A percentile compares a stretch with the other conserved stretches of the same genome.
Conservation (phyloP, 257 asterid genomes). For the Fraxinus americana region DNA sequence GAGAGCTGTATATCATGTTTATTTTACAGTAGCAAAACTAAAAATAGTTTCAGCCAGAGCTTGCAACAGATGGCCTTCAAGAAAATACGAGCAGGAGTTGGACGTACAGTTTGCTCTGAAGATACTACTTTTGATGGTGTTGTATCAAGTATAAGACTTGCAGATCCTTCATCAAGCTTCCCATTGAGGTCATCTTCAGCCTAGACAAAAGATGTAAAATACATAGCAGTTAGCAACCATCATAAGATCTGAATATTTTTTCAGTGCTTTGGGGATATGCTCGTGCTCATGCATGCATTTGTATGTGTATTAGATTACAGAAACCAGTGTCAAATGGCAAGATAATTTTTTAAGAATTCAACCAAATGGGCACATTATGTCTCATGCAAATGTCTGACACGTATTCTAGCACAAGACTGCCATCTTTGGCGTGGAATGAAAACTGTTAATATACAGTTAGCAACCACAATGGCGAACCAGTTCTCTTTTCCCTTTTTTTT, state of each 20-base stretch:
- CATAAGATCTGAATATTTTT: constrained; percentile 12
- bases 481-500: background rate
- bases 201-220: constrained; percentile 45
- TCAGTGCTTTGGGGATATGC: background rate
- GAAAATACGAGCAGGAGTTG: constrained; percentile 16
- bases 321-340: constrained; percentile 16
- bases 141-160: constrained; percentile 77
- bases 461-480: background rate
- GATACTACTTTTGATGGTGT: constrained; percentile 95
- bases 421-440: constrained; percentile 2
- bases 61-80: background rate
- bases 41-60: constrained; percentile 4
- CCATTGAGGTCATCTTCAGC: constrained; percentile 77
- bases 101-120: constrained; percentile 85
- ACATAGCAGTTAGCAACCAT: constrained; percentile 8
- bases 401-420: constrained; percentile 17
- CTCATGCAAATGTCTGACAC: constrained; percentile 1
- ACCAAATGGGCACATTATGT: constrained; percentile 2
- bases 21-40: background rate
- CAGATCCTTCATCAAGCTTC: constrained; percentile 93
- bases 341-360: background rate
- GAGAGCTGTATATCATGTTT: background rate
- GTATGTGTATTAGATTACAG: background rate
- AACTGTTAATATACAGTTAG: background rate
- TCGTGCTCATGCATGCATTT: background rate